These are phyloP conservation scores for Triticum turgidum DNA, from an alignment of 176 grass and related monocot species.

Conservation along the genomic window DNA sequence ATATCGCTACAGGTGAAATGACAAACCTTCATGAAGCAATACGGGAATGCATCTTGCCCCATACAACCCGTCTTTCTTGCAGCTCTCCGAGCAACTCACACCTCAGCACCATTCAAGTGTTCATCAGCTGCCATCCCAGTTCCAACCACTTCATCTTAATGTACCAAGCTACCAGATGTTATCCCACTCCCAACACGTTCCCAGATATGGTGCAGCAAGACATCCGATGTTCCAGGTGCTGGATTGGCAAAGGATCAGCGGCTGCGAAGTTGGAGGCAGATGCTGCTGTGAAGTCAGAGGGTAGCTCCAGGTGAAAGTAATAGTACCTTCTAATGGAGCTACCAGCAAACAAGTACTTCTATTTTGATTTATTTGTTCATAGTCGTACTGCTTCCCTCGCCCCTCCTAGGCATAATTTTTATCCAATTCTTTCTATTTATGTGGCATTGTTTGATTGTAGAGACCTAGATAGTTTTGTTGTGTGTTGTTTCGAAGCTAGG, in stretches of 20 bases:
- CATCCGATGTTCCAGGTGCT: constrained; percentile 51
- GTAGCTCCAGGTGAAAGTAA: constrained; percentile 70
- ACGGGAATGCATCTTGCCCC: constrained; percentile 61
- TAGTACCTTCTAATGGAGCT: constrained; percentile 58
- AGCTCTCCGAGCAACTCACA: constrained; percentile 26
- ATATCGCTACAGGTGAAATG: constrained; percentile 65
- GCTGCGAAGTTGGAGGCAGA: constrained; percentile 65
- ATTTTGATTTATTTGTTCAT: constrained; percentile 64
- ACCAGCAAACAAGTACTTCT: constrained; percentile 5
- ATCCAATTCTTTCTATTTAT: constrained; percentile 59
- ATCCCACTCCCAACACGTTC: constrained; percentile 49
- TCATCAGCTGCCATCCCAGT: constrained; percentile 56
- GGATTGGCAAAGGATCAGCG: constrained; percentile 65
- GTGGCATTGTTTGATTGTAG: constrained; percentile 49
- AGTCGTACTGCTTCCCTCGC: constrained; percentile 29
- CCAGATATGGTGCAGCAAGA: constrained; percentile 89
- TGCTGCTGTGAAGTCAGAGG: constrained; percentile 58
- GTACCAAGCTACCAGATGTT: constrained; percentile 53
- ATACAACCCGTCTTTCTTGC: constrained; percentile 71
- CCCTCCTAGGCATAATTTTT: constrained; percentile 43
- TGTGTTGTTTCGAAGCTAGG: constrained; percentile 28
- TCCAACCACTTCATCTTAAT: constrained; percentile 47
- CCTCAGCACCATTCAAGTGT: constrained; percentile 49
- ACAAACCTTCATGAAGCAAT: constrained; percentile 52
- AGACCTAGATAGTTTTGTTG: constrained; percentile 34